Conservation (phyloP, 1,284 basidiomycete species). For the Golubevia sp. region DNA sequence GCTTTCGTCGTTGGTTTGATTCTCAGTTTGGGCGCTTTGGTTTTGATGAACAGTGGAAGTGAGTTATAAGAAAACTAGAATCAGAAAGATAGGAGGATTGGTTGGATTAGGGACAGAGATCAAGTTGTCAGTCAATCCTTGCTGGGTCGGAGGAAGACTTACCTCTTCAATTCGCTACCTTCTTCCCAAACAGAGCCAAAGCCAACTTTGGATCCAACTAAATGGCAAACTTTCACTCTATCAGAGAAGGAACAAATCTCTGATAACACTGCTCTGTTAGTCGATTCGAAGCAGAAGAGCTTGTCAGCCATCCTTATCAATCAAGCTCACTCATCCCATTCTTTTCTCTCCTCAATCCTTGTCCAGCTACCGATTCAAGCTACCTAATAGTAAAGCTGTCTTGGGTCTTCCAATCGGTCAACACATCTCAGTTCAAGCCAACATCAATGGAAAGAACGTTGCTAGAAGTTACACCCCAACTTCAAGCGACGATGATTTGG, state of each 20-base stretch:
- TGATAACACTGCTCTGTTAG: slow-evolving; percentile 35
- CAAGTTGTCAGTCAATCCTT: neutral
- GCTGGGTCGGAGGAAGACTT: too few relatives aligned
- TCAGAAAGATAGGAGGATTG: neutral
- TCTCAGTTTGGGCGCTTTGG: slow-evolving; percentile 27
- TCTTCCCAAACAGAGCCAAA: slow-evolving; percentile 17
- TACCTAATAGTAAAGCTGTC: slow-evolving; percentile 74
- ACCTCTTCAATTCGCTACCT: neutral
- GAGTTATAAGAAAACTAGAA: slow-evolving; percentile 7
- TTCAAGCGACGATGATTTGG: slow-evolving; percentile 85
- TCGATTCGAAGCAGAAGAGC: too few relatives aligned
- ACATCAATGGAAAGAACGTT: slow-evolving; percentile 87
- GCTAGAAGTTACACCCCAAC: slow-evolving; percentile 93
- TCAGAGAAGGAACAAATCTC: slow-evolving; percentile 44
- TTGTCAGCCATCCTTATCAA: too few relatives aligned
- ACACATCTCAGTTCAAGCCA: slow-evolving; percentile 88
- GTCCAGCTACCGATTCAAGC: slow-evolving; percentile 83
- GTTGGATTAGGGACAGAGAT: neutral
- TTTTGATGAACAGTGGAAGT: slow-evolving; percentile 37
- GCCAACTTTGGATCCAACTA: slow-evolving; percentile 46
- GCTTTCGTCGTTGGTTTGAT: slow-evolving; percentile 46
- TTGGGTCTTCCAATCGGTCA: slow-evolving; percentile 95
- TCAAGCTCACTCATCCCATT: too few relatives aligned
- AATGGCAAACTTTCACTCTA: slow-evolving; percentile 51
- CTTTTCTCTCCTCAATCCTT: slow-evolving; percentile 9